Conservation (phyloP, 1,284 basidiomycete genomes). For the Boletus smithii region DNA sequence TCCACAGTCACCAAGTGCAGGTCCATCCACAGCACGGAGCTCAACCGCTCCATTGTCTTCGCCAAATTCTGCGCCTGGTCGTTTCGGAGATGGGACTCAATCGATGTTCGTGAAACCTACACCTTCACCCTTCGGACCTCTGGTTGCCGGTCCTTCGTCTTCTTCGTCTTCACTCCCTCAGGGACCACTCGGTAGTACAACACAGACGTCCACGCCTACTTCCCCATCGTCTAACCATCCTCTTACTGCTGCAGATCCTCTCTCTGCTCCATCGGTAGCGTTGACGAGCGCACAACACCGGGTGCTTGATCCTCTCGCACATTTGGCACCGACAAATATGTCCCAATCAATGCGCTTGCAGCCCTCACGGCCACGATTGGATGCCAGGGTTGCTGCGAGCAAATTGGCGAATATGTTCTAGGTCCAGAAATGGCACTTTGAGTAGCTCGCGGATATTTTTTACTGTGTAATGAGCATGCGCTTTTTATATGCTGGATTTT, state of each 20-base stretch:
- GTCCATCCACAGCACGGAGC: conserved; percentile 28
- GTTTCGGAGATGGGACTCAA: conserved; percentile 66
- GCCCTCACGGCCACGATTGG: conserved; percentile 64
- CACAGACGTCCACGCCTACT: conserved; percentile 8
- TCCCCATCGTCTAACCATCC: conserved; percentile 14
- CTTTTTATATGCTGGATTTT: conserved; percentile 26
- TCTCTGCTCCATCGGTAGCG: conserved; percentile 16
- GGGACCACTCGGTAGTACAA: conserved; percentile 27
- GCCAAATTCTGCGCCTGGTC: conserved; percentile 43
- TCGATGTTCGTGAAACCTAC: conserved; percentile 67
- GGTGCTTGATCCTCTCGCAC: conserved; percentile 61
- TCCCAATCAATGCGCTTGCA: conserved; percentile 64
- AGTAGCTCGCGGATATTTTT: background rate
- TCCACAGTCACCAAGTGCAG: conserved; percentile 51
- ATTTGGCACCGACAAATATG: conserved; percentile 55
- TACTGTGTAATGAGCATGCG: conserved; percentile 5
- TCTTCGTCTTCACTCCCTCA: conserved; percentile 32
- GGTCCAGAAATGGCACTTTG: background rate
- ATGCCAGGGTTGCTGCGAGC: conserved; percentile 80
- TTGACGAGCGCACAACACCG: conserved; percentile 26
- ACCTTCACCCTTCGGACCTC: conserved; percentile 35
- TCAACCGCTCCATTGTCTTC: conserved; percentile 27
- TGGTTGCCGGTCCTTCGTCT: conserved; percentile 30
- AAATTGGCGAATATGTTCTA: conserved; percentile 85
- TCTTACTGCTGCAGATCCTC: conserved; percentile 19